phyloP scores from a whole-genome alignment of 129 eudicot species.

The Oenanthe sinensis region DNA sequence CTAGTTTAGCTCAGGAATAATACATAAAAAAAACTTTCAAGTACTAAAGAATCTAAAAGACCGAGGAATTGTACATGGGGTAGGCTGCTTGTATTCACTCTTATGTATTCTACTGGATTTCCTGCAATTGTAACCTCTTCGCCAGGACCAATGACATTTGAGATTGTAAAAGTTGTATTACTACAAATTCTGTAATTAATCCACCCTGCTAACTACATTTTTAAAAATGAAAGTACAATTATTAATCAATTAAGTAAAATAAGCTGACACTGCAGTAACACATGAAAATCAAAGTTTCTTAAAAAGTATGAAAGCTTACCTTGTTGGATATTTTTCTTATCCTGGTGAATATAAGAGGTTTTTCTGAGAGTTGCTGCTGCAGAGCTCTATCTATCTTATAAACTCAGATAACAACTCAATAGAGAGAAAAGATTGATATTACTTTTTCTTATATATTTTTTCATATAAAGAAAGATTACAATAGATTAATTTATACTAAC shows the following conservation, averaged over 20 bases:
- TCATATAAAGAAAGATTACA: no score
- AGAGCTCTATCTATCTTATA: no score
- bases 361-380: no score
- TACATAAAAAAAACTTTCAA: background rate
- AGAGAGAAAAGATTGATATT: no score
- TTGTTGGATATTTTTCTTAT: no score
- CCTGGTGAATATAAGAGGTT: no score
- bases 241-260: background rate
- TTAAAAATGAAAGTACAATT: background rate
- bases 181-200: conserved; percentile 49
- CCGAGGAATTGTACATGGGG: conserved; percentile 43
- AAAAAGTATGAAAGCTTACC: conserved; percentile 26
- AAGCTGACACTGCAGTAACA: background rate
- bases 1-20: background rate
- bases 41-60: background rate
- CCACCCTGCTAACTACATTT: conserved; percentile 46
- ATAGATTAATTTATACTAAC: no score
- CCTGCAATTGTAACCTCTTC: conserved; percentile 62
- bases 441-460: no score
- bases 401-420: no score
- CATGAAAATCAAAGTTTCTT: background rate
- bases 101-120: conserved; percentile 43
- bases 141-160: conserved; percentile 59
- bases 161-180: conserved; percentile 47
- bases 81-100: conserved; percentile 45